These are phyloP conservation scores for Vicia sativa DNA, from an alignment of 306 rosid species.

Conservation along the genomic window DNA sequence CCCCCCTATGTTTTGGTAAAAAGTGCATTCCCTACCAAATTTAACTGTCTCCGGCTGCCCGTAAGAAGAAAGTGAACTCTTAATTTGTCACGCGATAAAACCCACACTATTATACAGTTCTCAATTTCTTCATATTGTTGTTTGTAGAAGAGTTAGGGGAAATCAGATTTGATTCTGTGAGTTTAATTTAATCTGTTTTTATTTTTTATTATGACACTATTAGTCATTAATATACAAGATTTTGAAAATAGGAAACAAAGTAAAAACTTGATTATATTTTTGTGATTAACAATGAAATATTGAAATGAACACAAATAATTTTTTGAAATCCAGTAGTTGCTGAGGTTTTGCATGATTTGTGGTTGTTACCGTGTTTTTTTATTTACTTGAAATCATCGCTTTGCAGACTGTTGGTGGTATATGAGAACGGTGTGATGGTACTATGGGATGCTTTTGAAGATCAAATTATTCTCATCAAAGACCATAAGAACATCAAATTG, in stretches of 20 bases:
- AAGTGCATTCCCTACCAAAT: neutral
- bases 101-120: neutral
- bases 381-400: constrained; percentile 38
- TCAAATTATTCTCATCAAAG: constrained; percentile 68
- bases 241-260: neutral
- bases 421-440: constrained; percentile 76
- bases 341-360: constrained; percentile 15
- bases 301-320: neutral
- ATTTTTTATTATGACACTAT: too few relatives aligned
- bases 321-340: neutral
- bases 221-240: neutral
- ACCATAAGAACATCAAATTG: constrained; percentile 59
- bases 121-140: neutral
- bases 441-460: constrained; percentile 93
- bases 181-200: too few relatives aligned
- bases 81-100: constrained; percentile 1
- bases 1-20: constrained; percentile 1
- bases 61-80: neutral
- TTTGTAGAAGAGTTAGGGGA: too few relatives aligned
- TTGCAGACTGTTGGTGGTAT: constrained; percentile 78
- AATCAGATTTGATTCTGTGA: too few relatives aligned
- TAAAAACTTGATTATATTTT: neutral
- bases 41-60: neutral
- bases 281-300: constrained; percentile 4
- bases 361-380: constrained; percentile 1